These are phyloP conservation scores for Cercophora scortea DNA, from an alignment of 495 filamentous ascomycete genomes.

Conservation along the genomic window DNA sequence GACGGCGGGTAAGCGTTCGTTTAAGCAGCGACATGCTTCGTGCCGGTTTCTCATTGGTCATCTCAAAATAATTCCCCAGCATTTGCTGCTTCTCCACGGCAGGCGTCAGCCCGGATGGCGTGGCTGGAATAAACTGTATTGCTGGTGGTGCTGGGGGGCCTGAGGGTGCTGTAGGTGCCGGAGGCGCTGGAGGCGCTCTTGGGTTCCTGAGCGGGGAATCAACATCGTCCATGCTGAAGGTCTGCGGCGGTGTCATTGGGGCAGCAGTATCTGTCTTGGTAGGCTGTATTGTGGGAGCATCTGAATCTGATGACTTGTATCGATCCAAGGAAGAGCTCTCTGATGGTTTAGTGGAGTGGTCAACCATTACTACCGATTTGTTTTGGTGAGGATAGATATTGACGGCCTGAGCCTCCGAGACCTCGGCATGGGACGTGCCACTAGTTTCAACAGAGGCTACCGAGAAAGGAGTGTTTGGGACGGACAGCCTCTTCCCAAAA, in stretches of 20 bases:
- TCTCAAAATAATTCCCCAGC: slow-evolving; percentile 40
- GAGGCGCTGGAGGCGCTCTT: slow-evolving; percentile 58
- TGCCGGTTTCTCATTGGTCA: slow-evolving; percentile 26
- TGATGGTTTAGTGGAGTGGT: slow-evolving; percentile 50
- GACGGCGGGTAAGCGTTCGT: slow-evolving; percentile 49
- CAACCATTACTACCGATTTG: slow-evolving; percentile 67
- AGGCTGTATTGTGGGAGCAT: slow-evolving; percentile 24
- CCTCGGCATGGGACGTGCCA: slow-evolving; percentile 45
- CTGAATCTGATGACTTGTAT: slow-evolving; percentile 3
- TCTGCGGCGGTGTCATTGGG: slow-evolving; percentile 40
- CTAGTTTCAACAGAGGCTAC: slow-evolving; percentile 50
- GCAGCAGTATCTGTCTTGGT: slow-evolving; percentile 30
- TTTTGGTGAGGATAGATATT: slow-evolving; percentile 84
- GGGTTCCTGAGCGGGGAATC: slow-evolving; percentile 72
- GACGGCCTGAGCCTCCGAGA: slow-evolving; percentile 74
- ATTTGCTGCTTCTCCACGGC: slow-evolving; percentile 47
- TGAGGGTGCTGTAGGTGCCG: too few species aligned
- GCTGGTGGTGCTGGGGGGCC: slow-evolving; percentile 40
- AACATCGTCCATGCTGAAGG: slow-evolving; percentile 41
- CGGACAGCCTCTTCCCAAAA: slow-evolving; percentile 44
- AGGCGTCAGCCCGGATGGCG: slow-evolving; percentile 50
- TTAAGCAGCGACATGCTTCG: slow-evolving; percentile 49
- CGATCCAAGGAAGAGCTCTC: slow-evolving; percentile 21
- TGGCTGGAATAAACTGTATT: slow-evolving; percentile 68
- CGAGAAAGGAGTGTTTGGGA: slow-evolving; percentile 51